Percentiles rank a stretch among this genome's conserved stretches.
Conservation (phyloP, 1,284 basidiomycete species). For the Ceratobasidium sp. region DNA sequence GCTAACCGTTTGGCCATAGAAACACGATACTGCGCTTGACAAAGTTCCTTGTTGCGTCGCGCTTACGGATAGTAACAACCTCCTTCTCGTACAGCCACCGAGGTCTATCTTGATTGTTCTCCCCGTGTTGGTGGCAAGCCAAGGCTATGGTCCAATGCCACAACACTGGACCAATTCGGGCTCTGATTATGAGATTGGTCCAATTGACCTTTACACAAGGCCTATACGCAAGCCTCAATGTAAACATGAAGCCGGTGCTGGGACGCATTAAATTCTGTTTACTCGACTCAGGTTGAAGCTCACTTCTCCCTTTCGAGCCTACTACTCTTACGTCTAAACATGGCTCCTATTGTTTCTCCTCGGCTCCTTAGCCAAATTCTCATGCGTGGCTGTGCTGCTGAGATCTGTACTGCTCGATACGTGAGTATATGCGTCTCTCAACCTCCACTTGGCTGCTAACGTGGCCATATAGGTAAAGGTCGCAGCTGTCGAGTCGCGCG, state of each 20-base stretch:
- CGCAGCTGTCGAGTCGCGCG: background rate
- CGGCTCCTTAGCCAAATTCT: conserved; percentile 23
- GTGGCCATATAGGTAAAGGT: background rate
- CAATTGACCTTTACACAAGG: background rate
- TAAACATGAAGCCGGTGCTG: too few species aligned
- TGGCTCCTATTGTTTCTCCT: conserved; percentile 26
- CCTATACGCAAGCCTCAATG: background rate
- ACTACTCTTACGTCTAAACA: background rate
- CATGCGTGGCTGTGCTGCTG: conserved; percentile 14
- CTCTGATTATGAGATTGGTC: background rate
- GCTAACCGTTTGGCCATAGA: too few species aligned
- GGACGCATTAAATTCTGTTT: too few species aligned
- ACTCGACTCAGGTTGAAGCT: too few species aligned
- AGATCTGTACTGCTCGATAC: background rate
- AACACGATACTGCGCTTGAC: too few species aligned
- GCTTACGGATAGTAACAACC: too few species aligned
- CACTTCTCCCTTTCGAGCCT: background rate
- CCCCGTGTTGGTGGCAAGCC: too few species aligned
- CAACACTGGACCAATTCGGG: background rate
- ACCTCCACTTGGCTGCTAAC: background rate
- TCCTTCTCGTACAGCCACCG: too few species aligned
- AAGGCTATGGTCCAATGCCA: background rate
- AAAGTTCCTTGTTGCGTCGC: too few species aligned
- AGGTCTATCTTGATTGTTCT: too few species aligned
- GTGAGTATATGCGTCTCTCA: conserved; percentile 26